These are phyloP conservation scores for Penicillium sp. DNA, from an alignment of 2,329 filamentous ascomycete genomes.

Conservation along the genomic window DNA sequence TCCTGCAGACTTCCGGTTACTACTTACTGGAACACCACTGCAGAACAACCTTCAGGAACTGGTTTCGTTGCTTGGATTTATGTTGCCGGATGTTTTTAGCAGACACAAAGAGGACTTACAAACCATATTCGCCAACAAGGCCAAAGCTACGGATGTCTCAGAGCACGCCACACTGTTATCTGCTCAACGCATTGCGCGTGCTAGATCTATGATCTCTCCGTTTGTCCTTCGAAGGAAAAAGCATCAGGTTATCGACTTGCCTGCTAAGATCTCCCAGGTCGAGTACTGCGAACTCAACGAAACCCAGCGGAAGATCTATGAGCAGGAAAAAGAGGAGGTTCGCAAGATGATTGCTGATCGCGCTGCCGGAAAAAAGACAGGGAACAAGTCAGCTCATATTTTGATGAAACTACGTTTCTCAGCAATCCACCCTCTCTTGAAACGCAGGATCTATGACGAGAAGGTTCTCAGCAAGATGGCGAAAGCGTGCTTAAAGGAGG, in stretches of 20 bases:
- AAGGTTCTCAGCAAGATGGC: conserved; percentile 72
- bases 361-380: conserved; percentile 52
- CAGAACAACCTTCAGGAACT: conserved; percentile 96
- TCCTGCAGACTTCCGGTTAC: conserved; percentile 73
- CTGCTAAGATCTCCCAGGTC: conserved; percentile 71
- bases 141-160: conserved; percentile 65
- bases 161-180: conserved; percentile 78
- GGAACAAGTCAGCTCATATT: conserved; percentile 57
- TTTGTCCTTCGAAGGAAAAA: conserved; percentile 95
- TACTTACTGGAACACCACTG: conserved; percentile 86
- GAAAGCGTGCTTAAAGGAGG: conserved; percentile 68
- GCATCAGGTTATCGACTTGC: conserved; percentile 83
- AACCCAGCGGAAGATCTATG: conserved; percentile 70
- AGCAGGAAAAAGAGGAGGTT: conserved; percentile 61
- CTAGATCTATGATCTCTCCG: conserved; percentile 86
- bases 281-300: conserved; percentile 76
- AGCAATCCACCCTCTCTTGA: conserved; percentile 85
- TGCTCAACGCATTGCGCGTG: conserved; percentile 77
- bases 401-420: conserved; percentile 92
- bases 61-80: conserved; percentile 85
- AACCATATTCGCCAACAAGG: conserved; percentile 87
- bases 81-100: conserved; percentile 80
- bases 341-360: conserved; percentile 58
- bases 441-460: conserved; percentile 76
- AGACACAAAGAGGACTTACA: conserved; percentile 74